Percentiles rank a stretch among this genome's conserved stretches.
These are phyloP conservation scores for Rhytidiadelphus loreus DNA, from an alignment of 225 moss, liverwort and hornwort genomes.

Conservation along the genomic window DNA sequence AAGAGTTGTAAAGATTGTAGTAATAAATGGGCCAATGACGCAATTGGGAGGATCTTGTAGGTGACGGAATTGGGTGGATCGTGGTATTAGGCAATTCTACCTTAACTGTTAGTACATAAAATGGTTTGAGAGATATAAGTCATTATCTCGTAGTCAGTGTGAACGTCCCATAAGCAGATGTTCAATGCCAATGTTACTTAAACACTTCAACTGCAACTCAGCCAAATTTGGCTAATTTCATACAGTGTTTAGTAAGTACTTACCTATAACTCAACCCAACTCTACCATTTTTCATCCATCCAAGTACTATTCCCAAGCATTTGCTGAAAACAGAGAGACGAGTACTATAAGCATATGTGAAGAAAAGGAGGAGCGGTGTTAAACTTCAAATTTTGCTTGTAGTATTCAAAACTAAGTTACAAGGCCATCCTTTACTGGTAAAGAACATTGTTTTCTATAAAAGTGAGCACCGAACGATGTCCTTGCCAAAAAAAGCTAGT, in stretches of 20 bases:
- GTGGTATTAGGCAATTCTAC: too few species aligned
- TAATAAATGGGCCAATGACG: too few species aligned
- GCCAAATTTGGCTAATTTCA: background rate
- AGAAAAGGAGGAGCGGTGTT: background rate
- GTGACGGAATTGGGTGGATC: too few species aligned
- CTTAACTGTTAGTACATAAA: too few species aligned
- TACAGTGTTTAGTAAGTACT: background rate
- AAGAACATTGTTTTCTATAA: background rate
- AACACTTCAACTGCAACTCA: background rate
- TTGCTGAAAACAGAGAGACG: background rate
- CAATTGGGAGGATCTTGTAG: too few species aligned
- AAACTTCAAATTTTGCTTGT: background rate
- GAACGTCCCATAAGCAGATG: background rate
- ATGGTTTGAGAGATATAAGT: too few species aligned
- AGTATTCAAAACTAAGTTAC: background rate
- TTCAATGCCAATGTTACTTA: background rate
- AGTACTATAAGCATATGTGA: background rate
- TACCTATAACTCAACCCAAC: too few species aligned
- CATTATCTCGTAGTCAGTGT: background rate
- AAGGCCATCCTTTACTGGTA: too few species aligned
- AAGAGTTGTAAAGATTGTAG: too few species aligned
- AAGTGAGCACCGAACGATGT: background rate
- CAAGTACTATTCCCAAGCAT: background rate
- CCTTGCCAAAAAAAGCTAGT: background rate
- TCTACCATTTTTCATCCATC: background rate